Conservation (phyloP, 148 eudicot genomes). For the Spergularia bocconei region DNA sequence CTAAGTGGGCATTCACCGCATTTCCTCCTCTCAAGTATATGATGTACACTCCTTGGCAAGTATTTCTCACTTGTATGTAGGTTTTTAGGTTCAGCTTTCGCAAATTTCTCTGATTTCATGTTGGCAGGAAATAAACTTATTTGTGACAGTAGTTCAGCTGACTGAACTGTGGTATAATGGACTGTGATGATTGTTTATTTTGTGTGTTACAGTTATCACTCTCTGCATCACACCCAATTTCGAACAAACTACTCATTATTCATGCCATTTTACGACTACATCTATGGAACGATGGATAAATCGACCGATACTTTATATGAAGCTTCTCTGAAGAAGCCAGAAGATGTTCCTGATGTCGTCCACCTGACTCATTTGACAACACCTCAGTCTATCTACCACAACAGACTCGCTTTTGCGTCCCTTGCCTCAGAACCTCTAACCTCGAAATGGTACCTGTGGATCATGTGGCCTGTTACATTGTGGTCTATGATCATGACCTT, state of each 20-base stretch:
- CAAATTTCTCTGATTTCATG: no score
- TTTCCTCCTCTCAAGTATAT: slow-evolving; percentile 77
- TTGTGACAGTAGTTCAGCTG: no score
- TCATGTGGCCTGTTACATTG: slow-evolving; percentile 67
- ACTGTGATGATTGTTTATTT: neutral
- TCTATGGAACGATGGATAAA: slow-evolving; percentile 65
- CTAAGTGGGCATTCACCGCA: slow-evolving; percentile 42
- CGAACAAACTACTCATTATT: slow-evolving; percentile 77
- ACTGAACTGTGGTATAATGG: no score
- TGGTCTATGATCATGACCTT: slow-evolving; percentile 56
- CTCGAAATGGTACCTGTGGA: slow-evolving; percentile 66
- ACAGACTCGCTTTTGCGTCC: slow-evolving; percentile 62
- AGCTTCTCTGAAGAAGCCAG: slow-evolving; percentile 41
- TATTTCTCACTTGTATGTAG: neutral
- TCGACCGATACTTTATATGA: slow-evolving; percentile 50
- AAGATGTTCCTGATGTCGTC: slow-evolving; percentile 56
- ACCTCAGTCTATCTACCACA: slow-evolving; percentile 70
- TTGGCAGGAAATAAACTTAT: no score
- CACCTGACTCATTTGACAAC: slow-evolving; percentile 80
- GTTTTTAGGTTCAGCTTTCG: no score
- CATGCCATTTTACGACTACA: slow-evolving; percentile 81
- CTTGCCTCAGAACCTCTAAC: slow-evolving; percentile 60
- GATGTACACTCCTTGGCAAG: slow-evolving; percentile 75
- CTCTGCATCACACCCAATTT: slow-evolving; percentile 82
- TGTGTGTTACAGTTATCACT: slow-evolving; percentile 55